These are phyloP conservation scores for Neofusicoccum umdonicola DNA, from an alignment of 2,329 filamentous ascomycete species.

Conservation along the genomic window DNA sequence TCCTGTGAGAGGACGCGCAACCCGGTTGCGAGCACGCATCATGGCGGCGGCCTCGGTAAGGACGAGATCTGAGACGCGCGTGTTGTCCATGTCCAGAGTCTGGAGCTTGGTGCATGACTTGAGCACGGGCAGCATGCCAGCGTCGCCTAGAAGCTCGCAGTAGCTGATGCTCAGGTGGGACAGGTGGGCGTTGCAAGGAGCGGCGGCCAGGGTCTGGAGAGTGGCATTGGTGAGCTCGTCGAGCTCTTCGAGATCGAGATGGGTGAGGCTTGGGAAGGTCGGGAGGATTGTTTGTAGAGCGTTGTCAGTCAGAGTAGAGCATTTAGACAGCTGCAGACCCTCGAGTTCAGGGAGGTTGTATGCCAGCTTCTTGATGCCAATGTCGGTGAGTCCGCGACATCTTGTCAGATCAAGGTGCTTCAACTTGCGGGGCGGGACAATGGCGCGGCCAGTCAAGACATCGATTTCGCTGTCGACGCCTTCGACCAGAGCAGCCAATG, in stretches of 20 bases:
- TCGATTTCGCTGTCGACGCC: slow-evolving; percentile 77
- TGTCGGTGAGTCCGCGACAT: slow-evolving; percentile 70
- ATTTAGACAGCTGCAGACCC: slow-evolving; percentile 79
- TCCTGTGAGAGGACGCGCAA: slow-evolving; percentile 30
- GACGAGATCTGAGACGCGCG: slow-evolving; percentile 80
- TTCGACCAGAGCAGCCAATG: slow-evolving; percentile 70
- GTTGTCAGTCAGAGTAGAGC: slow-evolving; percentile 69
- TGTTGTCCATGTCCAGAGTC: slow-evolving; percentile 88
- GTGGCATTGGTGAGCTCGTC: slow-evolving; percentile 71
- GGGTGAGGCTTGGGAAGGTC: slow-evolving; percentile 73
- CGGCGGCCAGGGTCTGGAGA: slow-evolving; percentile 70
- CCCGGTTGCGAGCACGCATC: slow-evolving; percentile 64
- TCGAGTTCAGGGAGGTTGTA: slow-evolving; percentile 75
- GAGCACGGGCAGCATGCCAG: slow-evolving; percentile 78
- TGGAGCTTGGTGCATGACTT: slow-evolving; percentile 68
- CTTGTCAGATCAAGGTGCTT: slow-evolving; percentile 83
- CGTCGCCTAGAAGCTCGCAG: slow-evolving; percentile 81
- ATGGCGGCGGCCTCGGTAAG: slow-evolving; percentile 82
- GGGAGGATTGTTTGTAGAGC: slow-evolving; percentile 71
- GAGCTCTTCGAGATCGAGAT: slow-evolving; percentile 87
- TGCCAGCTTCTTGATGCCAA: slow-evolving; percentile 68
- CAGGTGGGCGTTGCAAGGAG: slow-evolving; percentile 69
- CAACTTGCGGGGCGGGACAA: slow-evolving; percentile 74
- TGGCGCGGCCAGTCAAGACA: slow-evolving; percentile 70
- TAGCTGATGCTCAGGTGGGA: slow-evolving; percentile 85